Evolutionary conservation across 208 protist genomes (phyloP).

Genomic region (Trypanosoma grayi): DNA sequence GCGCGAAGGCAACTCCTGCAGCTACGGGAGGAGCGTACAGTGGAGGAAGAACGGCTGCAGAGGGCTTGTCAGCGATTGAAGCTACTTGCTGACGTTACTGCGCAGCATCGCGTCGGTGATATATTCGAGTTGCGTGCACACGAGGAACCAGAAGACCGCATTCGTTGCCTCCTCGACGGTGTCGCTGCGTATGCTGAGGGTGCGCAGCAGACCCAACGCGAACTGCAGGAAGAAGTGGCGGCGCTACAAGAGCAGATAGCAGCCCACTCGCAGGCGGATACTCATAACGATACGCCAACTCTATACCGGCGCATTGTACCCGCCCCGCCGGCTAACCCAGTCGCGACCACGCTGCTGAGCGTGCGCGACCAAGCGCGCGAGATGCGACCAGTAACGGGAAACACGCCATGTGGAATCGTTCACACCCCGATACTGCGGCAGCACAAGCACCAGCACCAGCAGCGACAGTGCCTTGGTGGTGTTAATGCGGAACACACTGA

Average conservation of each 20-base stretch:
- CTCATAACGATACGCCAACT: neutral
- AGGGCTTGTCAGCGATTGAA: neutral
- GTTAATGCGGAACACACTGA: too few species aligned
- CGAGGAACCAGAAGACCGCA: conserved; percentile 1
- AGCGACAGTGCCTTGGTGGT: neutral
- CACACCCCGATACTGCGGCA: neutral
- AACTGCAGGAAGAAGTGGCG: conserved; percentile 4
- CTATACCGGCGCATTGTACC: conserved; percentile 41
- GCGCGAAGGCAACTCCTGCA: neutral
- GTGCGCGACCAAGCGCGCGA: conserved; percentile 52
- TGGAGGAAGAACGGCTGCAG: neutral
- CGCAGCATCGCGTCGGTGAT: neutral
- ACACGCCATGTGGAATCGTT: neutral
- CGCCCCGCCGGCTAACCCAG: conserved; percentile 30
- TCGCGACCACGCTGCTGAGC: conserved; percentile 42
- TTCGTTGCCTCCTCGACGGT: neutral
- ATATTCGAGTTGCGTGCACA: neutral
- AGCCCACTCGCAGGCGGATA: neutral
- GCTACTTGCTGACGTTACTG: conserved; percentile 1
- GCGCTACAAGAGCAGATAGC: neutral
- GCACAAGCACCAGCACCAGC: neutral
- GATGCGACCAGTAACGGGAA: conserved; percentile 20
- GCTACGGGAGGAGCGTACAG: neutral
- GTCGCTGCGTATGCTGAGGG: neutral
- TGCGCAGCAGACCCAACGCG: neutral